Base-by-base conservation (phyloP, 331 rosid genomes). In the Dryas integrifolia region DNA sequence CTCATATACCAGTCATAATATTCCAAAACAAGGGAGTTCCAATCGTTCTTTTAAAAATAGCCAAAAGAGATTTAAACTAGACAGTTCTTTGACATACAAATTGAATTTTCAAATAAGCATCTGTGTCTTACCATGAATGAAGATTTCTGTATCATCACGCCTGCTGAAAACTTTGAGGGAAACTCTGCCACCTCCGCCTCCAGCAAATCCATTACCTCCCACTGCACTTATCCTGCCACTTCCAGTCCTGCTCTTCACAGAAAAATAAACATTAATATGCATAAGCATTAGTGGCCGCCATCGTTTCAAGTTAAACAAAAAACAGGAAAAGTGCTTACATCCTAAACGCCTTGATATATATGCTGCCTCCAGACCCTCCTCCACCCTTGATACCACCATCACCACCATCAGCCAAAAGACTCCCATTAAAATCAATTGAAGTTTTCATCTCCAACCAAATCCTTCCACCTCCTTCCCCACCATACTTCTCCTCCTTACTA, bases 331-430 rank as follows among this genome's bases (percentile, higher is more conserved):
- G 73, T 77, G 78, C 82, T 78, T 88, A 94, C 98, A 91, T 86
- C 84, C 92, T 82, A 64, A 63, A 84, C 77, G 96, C 89, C 66
- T 69, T 77, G 70, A 94, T 57, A 76, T 38, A 91, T 79, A 94
- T 88, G 96, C 98, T 94, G 69, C 98, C 98, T 52, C 96, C 98
- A 24, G 98, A 94, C 44, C 98, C 98, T 62, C 98, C 97, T 38
- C 98, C 98, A 73, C 97, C 98, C 78, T 94, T 89, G 50, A 85
- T 77, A 50, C 96, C 92, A 30, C 95, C 96, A 72, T 89, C 83
- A 53, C 96, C 98, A 38, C 98, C 98, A 72, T 88, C 84, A 0
- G 98, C 97, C 52, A 82, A 83, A 73, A 94, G 89, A 82, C 49
- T 72, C 60, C 92, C 98, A 43, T 77, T 73, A 56, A 86, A 80